Conservation (phyloP, 805 yeast species). For the Candida chilensis region DNA sequence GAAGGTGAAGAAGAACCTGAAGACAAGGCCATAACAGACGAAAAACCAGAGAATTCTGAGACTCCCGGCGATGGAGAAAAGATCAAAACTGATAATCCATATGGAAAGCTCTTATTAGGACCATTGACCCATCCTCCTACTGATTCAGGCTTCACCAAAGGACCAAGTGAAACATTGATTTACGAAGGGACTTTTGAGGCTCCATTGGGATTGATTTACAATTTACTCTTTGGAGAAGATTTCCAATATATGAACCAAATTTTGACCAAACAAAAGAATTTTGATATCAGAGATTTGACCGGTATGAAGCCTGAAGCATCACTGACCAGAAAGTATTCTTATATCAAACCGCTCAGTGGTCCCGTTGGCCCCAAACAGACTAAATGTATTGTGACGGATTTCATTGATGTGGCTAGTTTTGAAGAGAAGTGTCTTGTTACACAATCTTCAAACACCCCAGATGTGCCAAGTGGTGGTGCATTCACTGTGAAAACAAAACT, state of each 20-base stretch:
- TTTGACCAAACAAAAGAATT: slow-evolving; percentile 54
- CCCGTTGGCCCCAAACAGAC: slow-evolving; percentile 78
- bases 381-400: slow-evolving; percentile 52
- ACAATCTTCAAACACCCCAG: slow-evolving; percentile 63
- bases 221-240: slow-evolving; percentile 56
- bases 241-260: slow-evolving; percentile 30
- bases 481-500: slow-evolving; percentile 54
- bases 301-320: slow-evolving; percentile 12
- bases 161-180: slow-evolving; percentile 44
- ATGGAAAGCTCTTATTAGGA: slow-evolving; percentile 17
- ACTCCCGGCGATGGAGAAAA: slow-evolving; percentile 7
- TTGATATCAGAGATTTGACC: slow-evolving; percentile 39
- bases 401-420: slow-evolving; percentile 41
- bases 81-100: slow-evolving; percentile 7
- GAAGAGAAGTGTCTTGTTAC: slow-evolving; percentile 36
- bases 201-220: slow-evolving; percentile 56
- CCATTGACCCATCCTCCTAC: slow-evolving; percentile 45
- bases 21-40: slow-evolving; percentile 2
- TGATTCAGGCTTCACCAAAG: slow-evolving; percentile 29
- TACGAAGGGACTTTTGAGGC: slow-evolving; percentile 45
- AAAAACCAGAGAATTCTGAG: slow-evolving; percentile 1
- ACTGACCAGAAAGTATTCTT: slow-evolving; percentile 45
- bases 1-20: slow-evolving; percentile 9
- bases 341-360: slow-evolving; percentile 54
- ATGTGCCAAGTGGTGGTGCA: slow-evolving; percentile 72